These are phyloP conservation scores for Periglandula ipomoeae DNA, from an alignment of 2,329 filamentous ascomycete species.

Conservation along the genomic window DNA sequence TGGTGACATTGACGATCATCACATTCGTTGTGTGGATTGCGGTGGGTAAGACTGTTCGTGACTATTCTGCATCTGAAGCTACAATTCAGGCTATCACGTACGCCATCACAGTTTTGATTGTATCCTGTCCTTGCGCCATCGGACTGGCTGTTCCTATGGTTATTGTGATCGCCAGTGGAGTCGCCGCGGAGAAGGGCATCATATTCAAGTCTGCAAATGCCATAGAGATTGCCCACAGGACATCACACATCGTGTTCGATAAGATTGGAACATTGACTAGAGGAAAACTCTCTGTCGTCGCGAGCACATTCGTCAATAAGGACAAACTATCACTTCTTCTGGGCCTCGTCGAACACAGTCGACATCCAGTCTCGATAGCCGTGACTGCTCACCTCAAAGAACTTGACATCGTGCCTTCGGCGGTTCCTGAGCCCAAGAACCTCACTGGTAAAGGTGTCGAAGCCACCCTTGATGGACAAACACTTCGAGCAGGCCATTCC, in stretches of 20 bases:
- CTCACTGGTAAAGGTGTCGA: slow-evolving; percentile 39
- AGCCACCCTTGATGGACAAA: slow-evolving; percentile 16
- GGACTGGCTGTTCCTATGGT: slow-evolving; percentile 72
- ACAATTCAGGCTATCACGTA: slow-evolving; percentile 58
- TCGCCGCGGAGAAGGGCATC: slow-evolving; percentile 55
- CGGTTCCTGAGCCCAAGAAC: slow-evolving; percentile 23
- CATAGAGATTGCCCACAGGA: slow-evolving; percentile 53
- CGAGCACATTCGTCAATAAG: slow-evolving; percentile 3
- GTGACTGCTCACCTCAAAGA: slow-evolving; percentile 32
- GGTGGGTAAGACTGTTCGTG: slow-evolving; percentile 36
- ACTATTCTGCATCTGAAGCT: slow-evolving; percentile 36
- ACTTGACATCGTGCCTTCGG: slow-evolving; percentile 5
- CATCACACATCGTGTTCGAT: slow-evolving; percentile 64
- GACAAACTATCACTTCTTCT: slow-evolving; percentile 16
- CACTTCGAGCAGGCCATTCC: slow-evolving; percentile 40
- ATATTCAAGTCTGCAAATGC: slow-evolving; percentile 59
- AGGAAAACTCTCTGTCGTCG: slow-evolving; percentile 39
- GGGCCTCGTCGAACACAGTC: slow-evolving; percentile 29
- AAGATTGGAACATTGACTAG: slow-evolving; percentile 70
- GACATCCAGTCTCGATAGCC: slow-evolving; percentile 44
- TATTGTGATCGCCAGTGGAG: slow-evolving; percentile 58
- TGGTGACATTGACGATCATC: slow-evolving; percentile 47
- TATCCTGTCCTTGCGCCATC: slow-evolving; percentile 73
- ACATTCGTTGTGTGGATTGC: slow-evolving; percentile 60
- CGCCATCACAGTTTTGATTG: slow-evolving; percentile 60